Evolutionary conservation across 2,329 filamentous ascomycete species (phyloP), one percentile per base, ranked within the genome.

Genomic region (Ascochyta fabae): DNA sequence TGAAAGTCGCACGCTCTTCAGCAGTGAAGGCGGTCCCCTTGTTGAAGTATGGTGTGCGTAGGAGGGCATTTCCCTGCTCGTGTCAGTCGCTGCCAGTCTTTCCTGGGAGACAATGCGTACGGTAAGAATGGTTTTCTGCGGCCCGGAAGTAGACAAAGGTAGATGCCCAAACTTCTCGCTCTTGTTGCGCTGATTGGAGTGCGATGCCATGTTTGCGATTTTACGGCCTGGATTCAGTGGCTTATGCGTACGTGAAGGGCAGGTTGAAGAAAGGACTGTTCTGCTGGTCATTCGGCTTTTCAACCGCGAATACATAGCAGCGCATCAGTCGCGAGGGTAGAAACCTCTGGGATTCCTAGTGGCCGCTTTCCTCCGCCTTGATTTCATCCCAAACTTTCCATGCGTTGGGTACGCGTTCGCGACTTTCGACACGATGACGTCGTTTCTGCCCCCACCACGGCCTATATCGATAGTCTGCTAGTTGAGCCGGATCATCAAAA

Each of bases 1-100:
- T 84, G 73, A 96, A 96, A 0, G 79, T 77, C 3, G 79, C 76
- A 10, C 92, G 85, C 69, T 96, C 92, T 26, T 89, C 77, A 0
- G 78, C 66, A 0, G 89, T 83, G 64, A 94, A 94, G 0, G 87
- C 91, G 3, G 91, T 92, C 27, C 92, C 92, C 74, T 95, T 95
- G 78, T 96, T 96, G 77, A 92, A 88, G 65, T 84, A 86, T 1
- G 88, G 82, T 10, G 84, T 85, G 56, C 86, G 84, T 8, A 92
- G 80, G 6, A 92, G 77, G 0, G 83, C 80, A 36, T 74, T 71
- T 53, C 74, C 73, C 74, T 76, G 16, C 29, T 12, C 10, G 8
- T 6, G 19, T 67, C 22, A 64, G 24, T 15, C 7, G 4, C 6
- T 12, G 15, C 23, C 42, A 4, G 5, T 8, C 5, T 5, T 8